phyloP scores from a whole-genome alignment of 768 basidiomycete species.

The Punctularia strigosozonata region DNA sequence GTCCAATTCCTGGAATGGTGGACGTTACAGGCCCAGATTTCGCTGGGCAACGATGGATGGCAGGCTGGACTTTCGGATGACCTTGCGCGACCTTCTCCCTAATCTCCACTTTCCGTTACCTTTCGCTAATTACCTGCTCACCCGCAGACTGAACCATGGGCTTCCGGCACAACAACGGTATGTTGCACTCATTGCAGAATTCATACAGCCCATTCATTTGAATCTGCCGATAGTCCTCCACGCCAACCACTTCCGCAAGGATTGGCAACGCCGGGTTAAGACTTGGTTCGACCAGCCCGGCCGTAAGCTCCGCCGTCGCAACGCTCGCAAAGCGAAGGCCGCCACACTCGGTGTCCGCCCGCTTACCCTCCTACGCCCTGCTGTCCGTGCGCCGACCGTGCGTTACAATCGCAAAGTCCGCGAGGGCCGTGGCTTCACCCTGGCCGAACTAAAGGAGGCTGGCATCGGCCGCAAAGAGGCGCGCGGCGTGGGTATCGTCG shows the following conservation, averaged over 20 bases:
- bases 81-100: background rate
- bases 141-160: conserved; percentile 50
- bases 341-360: conserved; percentile 87
- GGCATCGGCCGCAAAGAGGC: conserved; percentile 93
- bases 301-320: conserved; percentile 90
- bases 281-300: conserved; percentile 99
- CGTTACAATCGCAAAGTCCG: conserved; percentile 98
- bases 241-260: conserved; percentile 95
- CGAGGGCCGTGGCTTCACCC: conserved; percentile 93
- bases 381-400: conserved; percentile 91
- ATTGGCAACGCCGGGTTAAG: conserved; percentile 94
- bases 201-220: conserved; percentile 2
- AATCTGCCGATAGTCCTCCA: conserved; percentile 54
- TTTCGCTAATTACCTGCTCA: too few relatives aligned
- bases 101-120: conserved; percentile 6
- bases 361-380: conserved; percentile 84
- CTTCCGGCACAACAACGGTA: conserved; percentile 74
- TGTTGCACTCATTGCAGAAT: conserved; percentile 12
- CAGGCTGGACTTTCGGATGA: conserved; percentile 3
- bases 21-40: too few relatives aligned
- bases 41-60: conserved; percentile 10
- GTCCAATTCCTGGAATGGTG: too few relatives aligned
- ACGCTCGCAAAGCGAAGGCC: conserved; percentile 85
- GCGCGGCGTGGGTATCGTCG: conserved; percentile 82
- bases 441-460: conserved; percentile 90